Evolutionary conservation across 2,329 filamentous ascomycete species (phyloP).

Genomic region (Paecilomyces dactylethromorphus): DNA sequence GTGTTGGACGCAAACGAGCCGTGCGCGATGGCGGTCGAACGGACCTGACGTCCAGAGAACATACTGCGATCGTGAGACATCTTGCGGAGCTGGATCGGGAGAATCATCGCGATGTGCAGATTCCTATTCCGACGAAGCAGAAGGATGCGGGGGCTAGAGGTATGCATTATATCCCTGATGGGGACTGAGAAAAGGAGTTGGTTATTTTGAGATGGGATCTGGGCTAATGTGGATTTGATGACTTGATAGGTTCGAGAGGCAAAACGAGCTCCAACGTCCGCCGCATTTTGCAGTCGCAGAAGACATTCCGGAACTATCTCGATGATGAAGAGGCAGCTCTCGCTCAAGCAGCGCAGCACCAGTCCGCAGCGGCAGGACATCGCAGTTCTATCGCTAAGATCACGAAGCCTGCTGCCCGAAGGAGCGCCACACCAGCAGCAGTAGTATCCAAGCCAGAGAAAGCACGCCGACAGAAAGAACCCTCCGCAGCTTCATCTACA

Average conservation of each 20-base stretch:
- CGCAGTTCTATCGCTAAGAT: conserved; percentile 13
- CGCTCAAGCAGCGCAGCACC: conserved; percentile 15
- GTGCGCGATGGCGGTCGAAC: conserved; percentile 52
- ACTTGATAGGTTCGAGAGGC: conserved; percentile 22
- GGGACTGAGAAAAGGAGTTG: not conserved
- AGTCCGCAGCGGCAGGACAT: conserved; percentile 11
- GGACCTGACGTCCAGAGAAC: conserved; percentile 73
- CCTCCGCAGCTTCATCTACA: conserved; percentile 7
- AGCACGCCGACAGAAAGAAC: conserved; percentile 13
- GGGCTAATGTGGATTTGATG: conserved; percentile 1
- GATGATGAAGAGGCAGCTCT: conserved; percentile 44
- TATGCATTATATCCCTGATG: conserved; percentile 9
- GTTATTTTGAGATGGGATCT: not conserved
- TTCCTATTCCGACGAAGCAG: conserved; percentile 57
- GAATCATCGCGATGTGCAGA: conserved; percentile 64
- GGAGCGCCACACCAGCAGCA: conserved; percentile 20
- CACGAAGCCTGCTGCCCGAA: conserved; percentile 16
- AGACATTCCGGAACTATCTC: conserved; percentile 45
- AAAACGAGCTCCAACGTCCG: conserved; percentile 43
- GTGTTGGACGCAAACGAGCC: conserved; percentile 61
- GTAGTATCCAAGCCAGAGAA: conserved; percentile 3
- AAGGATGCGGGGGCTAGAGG: conserved; percentile 37
- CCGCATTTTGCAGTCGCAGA: conserved; percentile 42
- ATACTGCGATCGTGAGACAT: conserved; percentile 73
- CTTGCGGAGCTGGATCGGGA: conserved; percentile 79